These are phyloP conservation scores for Alternaria sp. DNA, from an alignment of 2,329 filamentous ascomycete species.

Conservation along the genomic window DNA sequence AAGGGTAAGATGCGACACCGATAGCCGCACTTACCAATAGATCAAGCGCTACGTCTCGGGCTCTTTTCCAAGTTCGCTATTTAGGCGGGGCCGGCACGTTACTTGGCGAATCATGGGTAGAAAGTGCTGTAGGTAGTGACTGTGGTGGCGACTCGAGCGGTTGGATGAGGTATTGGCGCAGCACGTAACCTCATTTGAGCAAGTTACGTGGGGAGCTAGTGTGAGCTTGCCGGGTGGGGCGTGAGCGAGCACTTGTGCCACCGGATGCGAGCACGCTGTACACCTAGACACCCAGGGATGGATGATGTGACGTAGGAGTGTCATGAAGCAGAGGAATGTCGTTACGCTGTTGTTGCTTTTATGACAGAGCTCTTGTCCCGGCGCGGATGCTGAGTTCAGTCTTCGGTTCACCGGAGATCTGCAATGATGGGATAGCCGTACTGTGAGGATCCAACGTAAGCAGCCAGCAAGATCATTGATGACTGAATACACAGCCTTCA, in stretches of 20 bases:
- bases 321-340: not conserved
- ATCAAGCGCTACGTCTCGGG: not conserved
- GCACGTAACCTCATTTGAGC: slow-evolving; percentile 27
- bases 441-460: not conserved
- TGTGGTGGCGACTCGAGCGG: slow-evolving; percentile 15
- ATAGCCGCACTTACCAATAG: slow-evolving; percentile 24
- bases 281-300: not conserved
- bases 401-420: not conserved
- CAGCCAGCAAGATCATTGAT: not conserved
- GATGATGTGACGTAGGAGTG: not conserved
- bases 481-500: not conserved
- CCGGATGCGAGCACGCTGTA: not conserved
- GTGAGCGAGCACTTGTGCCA: slow-evolving; percentile 2
- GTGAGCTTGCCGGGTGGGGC: slow-evolving; percentile 8
- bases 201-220: slow-evolving; percentile 30
- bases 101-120: slow-evolving; percentile 10
- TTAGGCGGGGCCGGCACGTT: slow-evolving; percentile 10
- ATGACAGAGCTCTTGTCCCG: not conserved
- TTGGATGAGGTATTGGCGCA: slow-evolving; percentile 10
- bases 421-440: not conserved
- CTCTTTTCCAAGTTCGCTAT: slow-evolving; percentile 1
- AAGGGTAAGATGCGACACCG: slow-evolving; percentile 15
- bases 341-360: not conserved
- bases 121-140: slow-evolving; percentile 1
- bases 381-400: not conserved